phyloP scores from a whole-genome alignment of 805 yeast genomes.

The Candida palmyrensis region DNA sequence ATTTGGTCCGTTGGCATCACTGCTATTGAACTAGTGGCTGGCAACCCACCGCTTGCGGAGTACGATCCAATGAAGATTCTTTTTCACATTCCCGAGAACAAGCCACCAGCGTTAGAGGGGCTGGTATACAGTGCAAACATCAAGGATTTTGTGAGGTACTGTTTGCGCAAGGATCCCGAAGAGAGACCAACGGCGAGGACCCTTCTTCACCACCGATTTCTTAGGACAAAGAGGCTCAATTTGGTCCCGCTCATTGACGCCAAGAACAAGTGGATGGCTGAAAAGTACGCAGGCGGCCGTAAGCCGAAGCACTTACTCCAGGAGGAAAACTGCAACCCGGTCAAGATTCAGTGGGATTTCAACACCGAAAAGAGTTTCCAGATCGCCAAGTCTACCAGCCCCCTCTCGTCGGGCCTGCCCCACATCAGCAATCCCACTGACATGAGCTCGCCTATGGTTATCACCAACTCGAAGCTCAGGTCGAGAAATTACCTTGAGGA shows the following conservation, averaged over 20 bases:
- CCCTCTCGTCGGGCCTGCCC: constrained; percentile 7
- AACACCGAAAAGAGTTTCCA: constrained; percentile 9
- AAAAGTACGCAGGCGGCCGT: constrained; percentile 3
- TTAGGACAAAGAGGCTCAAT: constrained; percentile 35
- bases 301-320: constrained; percentile 6
- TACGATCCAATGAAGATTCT: constrained; percentile 75
- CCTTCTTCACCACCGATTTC: constrained; percentile 51
- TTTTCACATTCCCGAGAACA: constrained; percentile 58
- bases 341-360: constrained; percentile 13
- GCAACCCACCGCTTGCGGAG: constrained; percentile 73
- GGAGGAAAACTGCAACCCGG: neutral
- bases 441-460: constrained; percentile 7
- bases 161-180: constrained; percentile 63
- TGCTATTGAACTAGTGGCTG: constrained; percentile 76
- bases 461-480: constrained; percentile 1
- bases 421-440: constrained; percentile 1
- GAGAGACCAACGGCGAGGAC: constrained; percentile 57
- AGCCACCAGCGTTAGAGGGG: constrained; percentile 57
- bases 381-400: constrained; percentile 3
- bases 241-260: constrained; percentile 33
- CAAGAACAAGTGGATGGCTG: constrained; percentile 30
- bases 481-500: constrained; percentile 17
- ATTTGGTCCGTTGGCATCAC: constrained; percentile 97
- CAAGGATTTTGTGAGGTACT: constrained; percentile 59
- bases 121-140: constrained; percentile 43